Percentiles rank a stretch among this genome's conserved stretches.
Conservation (phyloP, 1,139 yeast genomes). For the Debaryomycetaceae sp. region DNA sequence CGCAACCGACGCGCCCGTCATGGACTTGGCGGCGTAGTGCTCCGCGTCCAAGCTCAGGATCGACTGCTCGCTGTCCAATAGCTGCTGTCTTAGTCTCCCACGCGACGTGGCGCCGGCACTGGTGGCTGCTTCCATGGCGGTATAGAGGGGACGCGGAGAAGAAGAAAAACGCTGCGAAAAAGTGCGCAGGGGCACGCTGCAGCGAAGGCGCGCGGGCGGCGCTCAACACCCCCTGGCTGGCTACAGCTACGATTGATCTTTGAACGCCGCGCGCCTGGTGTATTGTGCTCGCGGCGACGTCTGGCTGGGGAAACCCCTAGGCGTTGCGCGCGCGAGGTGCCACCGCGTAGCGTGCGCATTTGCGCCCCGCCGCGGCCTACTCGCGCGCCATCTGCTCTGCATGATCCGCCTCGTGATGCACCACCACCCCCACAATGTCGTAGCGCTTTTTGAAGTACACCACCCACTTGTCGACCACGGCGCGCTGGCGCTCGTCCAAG, state of each 20-base stretch:
- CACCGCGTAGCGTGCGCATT: no score
- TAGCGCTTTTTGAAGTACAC: slow-evolving; percentile 51
- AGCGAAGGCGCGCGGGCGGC: no score
- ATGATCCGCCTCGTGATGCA: slow-evolving; percentile 18
- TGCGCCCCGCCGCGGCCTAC: no score
- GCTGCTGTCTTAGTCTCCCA: slow-evolving; percentile 31
- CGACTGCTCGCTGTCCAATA: slow-evolving; percentile 28
- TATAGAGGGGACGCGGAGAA: background rate
- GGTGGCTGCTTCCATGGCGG: slow-evolving; percentile 16
- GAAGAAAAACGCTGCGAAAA: slow-evolving; percentile 1
- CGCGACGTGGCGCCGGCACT: slow-evolving; percentile 13
- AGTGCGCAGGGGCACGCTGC: no score
- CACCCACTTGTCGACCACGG: slow-evolving; percentile 55
- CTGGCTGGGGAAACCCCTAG: no score
- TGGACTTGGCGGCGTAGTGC: slow-evolving; percentile 6
- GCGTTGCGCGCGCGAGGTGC: no score
- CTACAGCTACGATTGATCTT: no score
- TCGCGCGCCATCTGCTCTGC: no score
- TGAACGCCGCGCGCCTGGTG: no score
- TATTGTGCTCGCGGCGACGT: no score
- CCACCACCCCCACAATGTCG: slow-evolving; percentile 33
- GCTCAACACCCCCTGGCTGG: no score
- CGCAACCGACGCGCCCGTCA: slow-evolving; percentile 5
- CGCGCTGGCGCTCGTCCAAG: slow-evolving; percentile 46
- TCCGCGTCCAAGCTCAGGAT: slow-evolving; percentile 10